Base-by-base conservation (phyloP, 108 stramenopile species). In the Cyclotella baltica region DNA sequence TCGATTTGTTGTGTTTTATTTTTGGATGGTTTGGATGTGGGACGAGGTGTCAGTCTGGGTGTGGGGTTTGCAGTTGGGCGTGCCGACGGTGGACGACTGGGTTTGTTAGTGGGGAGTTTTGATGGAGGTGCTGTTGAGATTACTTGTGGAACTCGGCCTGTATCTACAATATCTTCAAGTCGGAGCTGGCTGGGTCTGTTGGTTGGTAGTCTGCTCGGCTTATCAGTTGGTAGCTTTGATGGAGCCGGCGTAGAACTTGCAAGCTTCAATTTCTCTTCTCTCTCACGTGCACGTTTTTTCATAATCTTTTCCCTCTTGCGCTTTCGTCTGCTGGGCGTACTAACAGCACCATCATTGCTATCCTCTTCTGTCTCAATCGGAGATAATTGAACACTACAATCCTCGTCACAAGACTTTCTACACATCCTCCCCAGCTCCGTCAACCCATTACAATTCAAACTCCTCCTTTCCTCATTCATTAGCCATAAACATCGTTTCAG, bases 401-500 rank as follows among this genome's bases (percentile, higher is more conserved):
- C 46, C 52, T 67, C 67, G 15, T 37, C 16, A 30, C 67, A 67
- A 8, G 38, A 4, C 13, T 64, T 64, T 23, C 13, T 64, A 38
- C 48, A 51, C 67, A 67, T 67, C 30, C 27, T 16, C 31, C 67
- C 67, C 4, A 67, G 67, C 28, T 67, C 48, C 19, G 67, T 30
- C 15, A 51, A 34, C 5, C 48, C 48, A 48, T 67, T 29, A 25
- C 66, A 67, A 27, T 67, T 67, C 47, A 46, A 50, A 9, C 48
- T 50, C 5, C 30, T 27, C 30, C 67, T 46, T 29, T 15, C 30
- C 30, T 29, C 67, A 67, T 50, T 29, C 5, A 48, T 1, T 2
- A 67, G 48, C 67, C 67, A 67, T 1, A 50, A 28, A 51, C 67
- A 67, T 8, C 67, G 27, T 16, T 67, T 67, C 30, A 67, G 50